Evolutionary conservation across 2,329 filamentous ascomycete genomes (phyloP).

Genomic region (Aphanocladium album): DNA sequence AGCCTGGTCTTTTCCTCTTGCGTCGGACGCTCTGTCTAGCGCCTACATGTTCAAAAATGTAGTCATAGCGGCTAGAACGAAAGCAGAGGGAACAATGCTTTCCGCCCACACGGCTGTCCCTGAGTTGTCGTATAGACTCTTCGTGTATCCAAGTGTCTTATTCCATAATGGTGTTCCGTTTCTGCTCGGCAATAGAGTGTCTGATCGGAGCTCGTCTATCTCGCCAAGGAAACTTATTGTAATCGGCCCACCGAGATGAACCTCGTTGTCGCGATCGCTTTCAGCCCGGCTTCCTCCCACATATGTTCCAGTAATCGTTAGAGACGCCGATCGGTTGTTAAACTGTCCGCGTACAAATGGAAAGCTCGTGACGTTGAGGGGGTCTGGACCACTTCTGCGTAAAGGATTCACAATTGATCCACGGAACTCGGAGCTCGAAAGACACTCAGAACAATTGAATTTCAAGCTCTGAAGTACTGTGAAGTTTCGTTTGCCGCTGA

Average conservation of each 20-base stretch:
- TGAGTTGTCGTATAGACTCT: background rate
- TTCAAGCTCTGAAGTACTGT: background rate
- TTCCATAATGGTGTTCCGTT: constrained; percentile 3
- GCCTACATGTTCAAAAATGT: background rate
- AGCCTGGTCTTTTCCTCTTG: background rate
- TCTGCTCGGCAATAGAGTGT: background rate
- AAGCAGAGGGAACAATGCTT: background rate
- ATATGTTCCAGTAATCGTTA: background rate
- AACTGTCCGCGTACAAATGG: background rate
- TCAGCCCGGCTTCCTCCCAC: background rate
- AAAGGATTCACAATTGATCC: background rate
- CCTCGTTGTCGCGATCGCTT: background rate
- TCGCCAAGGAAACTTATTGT: constrained; percentile 4
- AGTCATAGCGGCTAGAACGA: background rate
- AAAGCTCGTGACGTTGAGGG: constrained; percentile 3
- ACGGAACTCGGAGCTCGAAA: background rate
- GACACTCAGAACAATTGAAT: constrained; percentile 4
- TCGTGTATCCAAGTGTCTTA: background rate
- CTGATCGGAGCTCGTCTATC: constrained; percentile 3
- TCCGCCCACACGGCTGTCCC: background rate
- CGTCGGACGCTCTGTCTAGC: background rate
- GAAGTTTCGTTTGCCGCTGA: background rate
- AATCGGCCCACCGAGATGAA: constrained; percentile 4
- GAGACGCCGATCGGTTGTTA: background rate
- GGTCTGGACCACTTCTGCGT: background rate